Evolutionary conservation across 1,284 basidiomycete species (phyloP).

Genomic region (Ganoderma lingzhi): DNA sequence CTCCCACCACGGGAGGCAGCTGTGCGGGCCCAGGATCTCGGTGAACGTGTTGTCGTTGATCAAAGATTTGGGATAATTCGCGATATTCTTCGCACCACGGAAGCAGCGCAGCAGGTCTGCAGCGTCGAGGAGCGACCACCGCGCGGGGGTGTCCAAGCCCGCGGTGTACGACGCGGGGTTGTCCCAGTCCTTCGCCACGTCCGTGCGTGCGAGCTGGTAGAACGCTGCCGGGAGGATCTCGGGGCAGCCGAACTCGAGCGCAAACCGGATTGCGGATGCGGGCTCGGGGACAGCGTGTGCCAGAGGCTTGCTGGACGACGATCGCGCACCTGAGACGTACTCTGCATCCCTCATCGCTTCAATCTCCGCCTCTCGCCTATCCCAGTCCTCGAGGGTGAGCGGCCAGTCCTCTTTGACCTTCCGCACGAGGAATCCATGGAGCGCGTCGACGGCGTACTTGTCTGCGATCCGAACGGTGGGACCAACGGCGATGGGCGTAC

Average conservation of each 20-base stretch:
- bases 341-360: neutral
- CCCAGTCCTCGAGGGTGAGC: slow-evolving; percentile 67
- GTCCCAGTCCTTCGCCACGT: neutral
- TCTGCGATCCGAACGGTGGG: slow-evolving; percentile 67
- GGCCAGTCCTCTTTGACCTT: slow-evolving; percentile 68
- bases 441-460: slow-evolving; percentile 70
- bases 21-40: neutral
- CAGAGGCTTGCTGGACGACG: neutral
- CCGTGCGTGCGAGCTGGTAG: slow-evolving; percentile 57
- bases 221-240: slow-evolving; percentile 66
- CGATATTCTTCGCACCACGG: neutral
- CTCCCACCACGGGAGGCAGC: neutral
- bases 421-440: slow-evolving; percentile 59
- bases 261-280: slow-evolving; percentile 60
- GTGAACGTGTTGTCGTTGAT: neutral
- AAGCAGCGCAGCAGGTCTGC: neutral
- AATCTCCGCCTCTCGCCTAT: slow-evolving; percentile 39
- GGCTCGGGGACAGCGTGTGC: neutral
- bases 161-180: neutral
- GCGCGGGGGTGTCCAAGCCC: neutral
- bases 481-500: slow-evolving; percentile 45
- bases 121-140: neutral
- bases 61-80: neutral
- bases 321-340: neutral
- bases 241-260: slow-evolving; percentile 60